Evolutionary conservation across 805 yeast species (phyloP).

Genomic region (Saturnispora sanitii): DNA sequence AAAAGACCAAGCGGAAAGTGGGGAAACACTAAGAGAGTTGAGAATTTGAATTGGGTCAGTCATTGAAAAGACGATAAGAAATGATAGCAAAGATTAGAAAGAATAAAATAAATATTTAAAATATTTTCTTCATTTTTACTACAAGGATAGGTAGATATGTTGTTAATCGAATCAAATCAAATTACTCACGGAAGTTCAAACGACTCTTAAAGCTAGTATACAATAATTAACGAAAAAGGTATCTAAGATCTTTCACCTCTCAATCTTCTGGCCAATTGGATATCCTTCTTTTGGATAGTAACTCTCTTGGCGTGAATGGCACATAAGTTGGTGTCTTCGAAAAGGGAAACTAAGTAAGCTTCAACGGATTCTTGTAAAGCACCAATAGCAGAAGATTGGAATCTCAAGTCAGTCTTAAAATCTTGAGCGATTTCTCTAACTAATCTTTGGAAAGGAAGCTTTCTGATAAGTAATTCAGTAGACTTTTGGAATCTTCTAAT

Average conservation of each 20-base stretch:
- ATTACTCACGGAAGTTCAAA: no score
- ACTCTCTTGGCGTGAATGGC: conserved; percentile 99
- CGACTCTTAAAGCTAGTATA: conserved; percentile 18
- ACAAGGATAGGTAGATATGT: no score
- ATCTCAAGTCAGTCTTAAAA: conserved; percentile 86
- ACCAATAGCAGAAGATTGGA: conserved; percentile 95
- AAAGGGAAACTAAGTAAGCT: conserved; percentile 91
- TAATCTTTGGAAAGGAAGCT: conserved; percentile 94
- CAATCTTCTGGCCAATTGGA: conserved; percentile 94
- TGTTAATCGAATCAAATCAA: no score
- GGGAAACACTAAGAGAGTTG: conserved; percentile 25
- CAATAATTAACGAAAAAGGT: conserved; percentile 11
- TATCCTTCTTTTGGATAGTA: conserved; percentile 96
- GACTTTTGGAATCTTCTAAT: conserved; percentile 96
- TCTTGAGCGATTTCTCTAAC: conserved; percentile 95
- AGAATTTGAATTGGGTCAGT: background rate
- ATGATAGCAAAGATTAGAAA: background rate
- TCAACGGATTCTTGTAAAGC: conserved; percentile 98
- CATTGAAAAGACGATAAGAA: background rate
- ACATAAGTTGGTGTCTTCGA: conserved; percentile 97
- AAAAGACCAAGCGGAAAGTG: conserved; percentile 38
- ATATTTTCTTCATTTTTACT: no score
- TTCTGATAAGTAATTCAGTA: conserved; percentile 89
- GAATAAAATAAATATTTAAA: no score
- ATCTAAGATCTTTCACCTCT: conserved; percentile 87